Conservation (phyloP, 2,329 filamentous ascomycete genomes). For the Aspergillus brasiliensis region DNA sequence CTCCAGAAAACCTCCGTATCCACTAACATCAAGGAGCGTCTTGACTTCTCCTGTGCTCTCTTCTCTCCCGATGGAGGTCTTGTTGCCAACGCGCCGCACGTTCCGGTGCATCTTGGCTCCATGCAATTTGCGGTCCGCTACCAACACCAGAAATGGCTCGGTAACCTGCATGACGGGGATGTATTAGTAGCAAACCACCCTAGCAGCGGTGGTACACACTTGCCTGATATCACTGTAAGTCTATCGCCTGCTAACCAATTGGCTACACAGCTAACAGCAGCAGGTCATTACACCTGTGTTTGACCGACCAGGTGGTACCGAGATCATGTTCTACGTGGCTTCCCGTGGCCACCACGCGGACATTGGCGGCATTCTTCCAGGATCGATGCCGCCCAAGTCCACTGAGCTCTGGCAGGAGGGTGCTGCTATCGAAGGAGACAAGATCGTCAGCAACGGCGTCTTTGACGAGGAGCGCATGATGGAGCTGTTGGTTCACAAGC, state of each 20-base stretch:
- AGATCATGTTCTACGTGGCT: slow-evolving; percentile 80
- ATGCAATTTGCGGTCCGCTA: slow-evolving; percentile 84
- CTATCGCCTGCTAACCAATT: slow-evolving; percentile 17
- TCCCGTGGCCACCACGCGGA: slow-evolving; percentile 81
- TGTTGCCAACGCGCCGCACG: slow-evolving; percentile 69
- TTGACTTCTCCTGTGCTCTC: slow-evolving; percentile 81
- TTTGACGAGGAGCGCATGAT: slow-evolving; percentile 78
- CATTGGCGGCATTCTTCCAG: slow-evolving; percentile 79
- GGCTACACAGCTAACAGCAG: neutral
- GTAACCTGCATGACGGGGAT: slow-evolving; percentile 75
- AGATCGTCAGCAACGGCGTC: slow-evolving; percentile 73
- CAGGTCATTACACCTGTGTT: slow-evolving; percentile 74
- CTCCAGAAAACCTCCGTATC: slow-evolving; percentile 59
- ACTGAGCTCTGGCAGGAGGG: slow-evolving; percentile 53
- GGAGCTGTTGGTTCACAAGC: slow-evolving; percentile 71
- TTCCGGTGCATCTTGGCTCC: slow-evolving; percentile 78
- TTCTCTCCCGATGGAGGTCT: slow-evolving; percentile 76
- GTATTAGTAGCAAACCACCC: slow-evolving; percentile 84
- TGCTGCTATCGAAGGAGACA: slow-evolving; percentile 48
- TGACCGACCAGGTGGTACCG: slow-evolving; percentile 59
- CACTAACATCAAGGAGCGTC: slow-evolving; percentile 78
- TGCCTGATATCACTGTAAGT: slow-evolving; percentile 75
- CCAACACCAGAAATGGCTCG: slow-evolving; percentile 78
- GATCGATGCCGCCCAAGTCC: slow-evolving; percentile 72
- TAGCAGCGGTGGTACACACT: slow-evolving; percentile 79